Percentiles rank a stretch among this genome's conserved stretches.
phyloP scores from a whole-genome alignment of 345 rosid genomes.

The Noccaea caerulescens region DNA sequence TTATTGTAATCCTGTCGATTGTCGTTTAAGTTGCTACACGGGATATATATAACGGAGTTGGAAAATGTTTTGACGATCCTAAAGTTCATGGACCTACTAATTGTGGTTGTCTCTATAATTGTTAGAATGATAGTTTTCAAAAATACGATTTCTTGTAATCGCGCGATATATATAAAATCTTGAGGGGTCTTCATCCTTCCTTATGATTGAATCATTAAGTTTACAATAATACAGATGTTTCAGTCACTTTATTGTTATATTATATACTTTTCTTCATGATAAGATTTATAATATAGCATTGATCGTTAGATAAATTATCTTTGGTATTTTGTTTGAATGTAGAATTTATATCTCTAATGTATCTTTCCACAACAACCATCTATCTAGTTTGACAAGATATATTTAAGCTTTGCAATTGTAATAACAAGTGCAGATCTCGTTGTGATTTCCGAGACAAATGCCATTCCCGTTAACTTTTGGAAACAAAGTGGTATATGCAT shows the following conservation, averaged over 20 bases:
- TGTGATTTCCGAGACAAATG: too few species aligned
- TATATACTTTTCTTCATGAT: background rate
- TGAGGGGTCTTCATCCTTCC: too few species aligned
- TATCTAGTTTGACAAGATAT: too few species aligned
- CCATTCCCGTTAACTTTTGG: too few species aligned
- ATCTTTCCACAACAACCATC: too few species aligned
- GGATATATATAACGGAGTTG: conserved; percentile 35
- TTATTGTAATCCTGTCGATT: background rate
- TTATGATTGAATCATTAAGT: too few species aligned
- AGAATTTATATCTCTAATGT: background rate
- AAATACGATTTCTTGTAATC: background rate
- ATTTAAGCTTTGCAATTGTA: too few species aligned
- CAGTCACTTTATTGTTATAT: background rate
- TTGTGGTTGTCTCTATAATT: conserved; percentile 30
- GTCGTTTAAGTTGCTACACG: conserved; percentile 3
- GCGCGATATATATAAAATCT: too few species aligned
- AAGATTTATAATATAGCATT: background rate
- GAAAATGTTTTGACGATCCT: conserved; percentile 37
- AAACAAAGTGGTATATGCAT: too few species aligned
- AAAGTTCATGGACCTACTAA: conserved; percentile 28
- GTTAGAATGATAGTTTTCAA: background rate
- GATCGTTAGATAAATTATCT: background rate
- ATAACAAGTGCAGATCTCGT: too few species aligned
- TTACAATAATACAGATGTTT: too few species aligned
- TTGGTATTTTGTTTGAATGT: background rate